Percentiles rank a stretch among this genome's conserved stretches.
Evolutionary conservation across 179 eudicot genomes (phyloP).

Genomic region (Vitellaria paradoxa): DNA sequence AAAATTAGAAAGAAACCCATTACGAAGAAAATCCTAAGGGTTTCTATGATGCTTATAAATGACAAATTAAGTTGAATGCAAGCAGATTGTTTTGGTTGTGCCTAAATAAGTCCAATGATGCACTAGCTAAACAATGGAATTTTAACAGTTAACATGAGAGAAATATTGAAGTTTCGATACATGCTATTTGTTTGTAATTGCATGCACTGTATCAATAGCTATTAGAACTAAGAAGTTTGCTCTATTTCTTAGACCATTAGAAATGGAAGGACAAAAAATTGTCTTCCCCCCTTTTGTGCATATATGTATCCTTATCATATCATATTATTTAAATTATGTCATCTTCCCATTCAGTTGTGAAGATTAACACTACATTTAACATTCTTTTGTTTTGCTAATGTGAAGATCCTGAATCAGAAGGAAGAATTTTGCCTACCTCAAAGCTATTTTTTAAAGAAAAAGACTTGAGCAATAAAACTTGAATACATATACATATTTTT

Average conservation of each 20-base stretch:
- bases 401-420: slow-evolving; percentile 61
- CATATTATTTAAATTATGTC: not conserved
- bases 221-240: not conserved
- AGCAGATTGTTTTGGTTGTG: not conserved
- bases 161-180: not conserved
- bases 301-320: no score
- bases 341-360: not conserved
- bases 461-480: slow-evolving; percentile 32
- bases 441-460: slow-evolving; percentile 71
- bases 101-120: not conserved
- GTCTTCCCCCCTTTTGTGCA: not conserved
- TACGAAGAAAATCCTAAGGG: not conserved
- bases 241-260: not conserved
- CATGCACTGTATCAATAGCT: not conserved
- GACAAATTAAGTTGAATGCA: not conserved
- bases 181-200: not conserved
- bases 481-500: slow-evolving; percentile 9
- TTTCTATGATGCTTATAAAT: not conserved
- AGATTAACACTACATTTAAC: not conserved
- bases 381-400: slow-evolving; percentile 38
- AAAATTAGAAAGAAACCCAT: not conserved
- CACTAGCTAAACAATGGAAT: not conserved
- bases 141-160: not conserved
- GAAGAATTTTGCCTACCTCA: slow-evolving; percentile 86
- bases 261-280: no score